Evolutionary conservation across 1,284 basidiomycete genomes (phyloP), one percentile per base, ranked within the genome.

Genomic region (Tilletia walkeri): DNA sequence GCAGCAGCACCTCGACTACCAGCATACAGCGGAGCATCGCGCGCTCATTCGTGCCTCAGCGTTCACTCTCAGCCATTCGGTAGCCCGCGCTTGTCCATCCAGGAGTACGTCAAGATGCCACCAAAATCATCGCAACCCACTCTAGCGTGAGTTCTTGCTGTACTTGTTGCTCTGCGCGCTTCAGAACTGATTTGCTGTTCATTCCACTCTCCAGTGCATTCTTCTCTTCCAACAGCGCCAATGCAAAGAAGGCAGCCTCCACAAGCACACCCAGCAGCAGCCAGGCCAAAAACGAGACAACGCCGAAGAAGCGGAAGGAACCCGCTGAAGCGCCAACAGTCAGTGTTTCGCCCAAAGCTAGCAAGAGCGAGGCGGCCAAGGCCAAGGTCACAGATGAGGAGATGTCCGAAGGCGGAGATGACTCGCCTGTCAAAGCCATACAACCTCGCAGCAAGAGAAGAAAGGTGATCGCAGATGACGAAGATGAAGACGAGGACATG

Each of bases 301-400:
- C 54, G 6, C 34, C 54, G 6, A 56, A 56, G 54, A 56, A 56
- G 54, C 54, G 54, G 6, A 56, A 56, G 54, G 54, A 56, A 30
- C 54, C 24, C n/a, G 20, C 20, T 30, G 20, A 56, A 14, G 14
- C 54, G 1, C n/a, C n/a, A 4, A 24, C 24, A 0, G 54, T 6
- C 1, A 56, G 2, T 34, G 54, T n/a, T 34, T 56, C 54, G 16
- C 24, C 20, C 54, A n/a, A 56, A 14, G 54, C 10, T 4, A 56
- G 41, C 41, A 45, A 45, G 41, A 45, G 41, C 41, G 41, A 45
- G 41, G 41, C 41, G 41, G 41, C 14, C 41, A 45, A 45, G 41
- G 14, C 41, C 41, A 45, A 45, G 41, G 14, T 14, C 41, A 45
- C 41, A 45, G 41, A 45, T 14, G 41, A 45, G 54, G 54, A 56